Conservation (phyloP, 352 stramenopile species). For the Phytophthora sp. region DNA sequence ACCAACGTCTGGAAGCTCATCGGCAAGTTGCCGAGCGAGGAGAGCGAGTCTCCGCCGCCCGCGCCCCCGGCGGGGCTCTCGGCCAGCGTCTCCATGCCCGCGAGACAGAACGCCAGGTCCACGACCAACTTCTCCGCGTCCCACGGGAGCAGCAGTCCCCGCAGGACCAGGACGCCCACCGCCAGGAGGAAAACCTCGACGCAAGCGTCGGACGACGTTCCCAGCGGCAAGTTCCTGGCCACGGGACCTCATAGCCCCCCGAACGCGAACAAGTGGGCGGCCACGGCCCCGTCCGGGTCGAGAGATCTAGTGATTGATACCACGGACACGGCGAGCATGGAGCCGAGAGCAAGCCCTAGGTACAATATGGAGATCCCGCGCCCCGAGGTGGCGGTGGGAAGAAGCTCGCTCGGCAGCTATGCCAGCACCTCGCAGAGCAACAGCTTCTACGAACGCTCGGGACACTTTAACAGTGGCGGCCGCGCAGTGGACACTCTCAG, state of each 20-base stretch:
- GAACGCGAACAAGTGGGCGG: conserved; percentile 11
- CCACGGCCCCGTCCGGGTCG: conserved; percentile 18
- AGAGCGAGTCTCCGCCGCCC: conserved; percentile 30
- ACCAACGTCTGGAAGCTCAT: conserved; percentile 87
- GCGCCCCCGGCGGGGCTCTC: conserved; percentile 3
- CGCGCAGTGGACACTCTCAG: conserved; percentile 39
- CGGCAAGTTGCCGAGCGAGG: conserved; percentile 44
- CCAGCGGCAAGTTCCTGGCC: conserved; percentile 18
- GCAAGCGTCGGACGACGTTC: conserved; percentile 11
- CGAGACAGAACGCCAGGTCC: conserved; percentile 10
- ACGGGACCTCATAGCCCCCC: conserved; percentile 6
- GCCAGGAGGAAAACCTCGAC: conserved; percentile 23
- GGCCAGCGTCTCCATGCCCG: conserved; percentile 8
- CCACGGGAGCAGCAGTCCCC: conserved; percentile 16
- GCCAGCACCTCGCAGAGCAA: conserved; percentile 25
- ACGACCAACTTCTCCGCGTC: conserved; percentile 17
- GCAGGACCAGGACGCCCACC: conserved; percentile 1
- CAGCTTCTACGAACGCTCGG: conserved; percentile 42
- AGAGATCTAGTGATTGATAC: conserved; percentile 26
- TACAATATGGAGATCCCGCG: conserved; percentile 72
- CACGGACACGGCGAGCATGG: background rate
- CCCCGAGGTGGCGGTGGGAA: conserved; percentile 34
- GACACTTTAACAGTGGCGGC: conserved; percentile 32
- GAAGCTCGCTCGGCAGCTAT: conserved; percentile 55
- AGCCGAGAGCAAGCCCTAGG: conserved; percentile 30